Conservation (phyloP, 768 basidiomycete species). For the button mushroom (Agaricus bisporus) region DNA sequence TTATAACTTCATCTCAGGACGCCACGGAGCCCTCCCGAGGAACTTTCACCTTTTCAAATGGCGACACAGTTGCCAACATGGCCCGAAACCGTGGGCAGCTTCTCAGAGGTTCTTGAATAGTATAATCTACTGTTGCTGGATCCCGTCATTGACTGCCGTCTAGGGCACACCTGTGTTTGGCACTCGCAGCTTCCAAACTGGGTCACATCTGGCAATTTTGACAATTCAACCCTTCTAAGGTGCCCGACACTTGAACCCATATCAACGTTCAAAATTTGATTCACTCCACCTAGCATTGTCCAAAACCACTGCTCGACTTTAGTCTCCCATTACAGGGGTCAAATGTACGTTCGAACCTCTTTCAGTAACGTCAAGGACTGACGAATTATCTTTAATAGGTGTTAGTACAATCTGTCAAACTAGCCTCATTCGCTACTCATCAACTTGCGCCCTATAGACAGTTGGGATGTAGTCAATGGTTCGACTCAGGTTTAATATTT, state of each 20-base stretch:
- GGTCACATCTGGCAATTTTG: conserved; percentile 31
- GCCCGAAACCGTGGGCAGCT: conserved; percentile 41
- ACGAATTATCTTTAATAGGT: conserved; percentile 4
- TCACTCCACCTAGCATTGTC: conserved; percentile 25
- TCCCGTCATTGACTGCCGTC: neutral
- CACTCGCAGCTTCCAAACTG: conserved; percentile 48
- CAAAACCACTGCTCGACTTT: conserved; percentile 42
- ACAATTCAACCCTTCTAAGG: conserved; percentile 20
- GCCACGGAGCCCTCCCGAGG: conserved; percentile 47
- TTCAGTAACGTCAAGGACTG: neutral
- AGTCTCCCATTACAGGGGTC: conserved; percentile 46
- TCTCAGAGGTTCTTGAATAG: conserved; percentile 28
- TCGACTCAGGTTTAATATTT: neutral
- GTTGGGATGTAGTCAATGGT: conserved; percentile 52
- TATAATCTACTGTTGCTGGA: neutral
- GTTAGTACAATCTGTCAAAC: conserved; percentile 10
- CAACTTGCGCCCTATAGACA: conserved; percentile 21
- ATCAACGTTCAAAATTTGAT: neutral
- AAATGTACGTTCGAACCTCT: conserved; percentile 28
- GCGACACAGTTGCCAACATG: conserved; percentile 39
- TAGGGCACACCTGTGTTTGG: conserved; percentile 46
- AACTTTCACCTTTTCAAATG: conserved; percentile 40
- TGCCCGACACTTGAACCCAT: neutral
- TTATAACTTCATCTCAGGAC: conserved; percentile 21
- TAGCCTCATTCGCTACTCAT: neutral